Evolutionary conservation across 441 rosid genomes (phyloP).

Genomic region (Gossypium trilobum): DNA sequence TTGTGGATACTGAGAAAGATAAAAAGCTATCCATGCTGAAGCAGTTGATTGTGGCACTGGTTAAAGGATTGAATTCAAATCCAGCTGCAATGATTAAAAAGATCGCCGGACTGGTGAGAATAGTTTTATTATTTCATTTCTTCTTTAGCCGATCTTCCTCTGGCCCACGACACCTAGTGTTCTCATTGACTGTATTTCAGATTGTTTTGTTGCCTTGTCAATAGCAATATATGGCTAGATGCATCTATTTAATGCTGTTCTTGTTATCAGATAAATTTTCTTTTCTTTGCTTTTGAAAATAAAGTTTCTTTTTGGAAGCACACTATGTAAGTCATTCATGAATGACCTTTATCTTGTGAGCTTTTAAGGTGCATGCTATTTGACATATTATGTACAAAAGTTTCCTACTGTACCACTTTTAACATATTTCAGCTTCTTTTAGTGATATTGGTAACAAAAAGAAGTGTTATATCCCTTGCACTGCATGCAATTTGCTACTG

Average conservation of each 20-base stretch:
- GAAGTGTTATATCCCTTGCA: neutral
- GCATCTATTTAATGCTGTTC: neutral
- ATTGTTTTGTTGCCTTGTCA: neutral
- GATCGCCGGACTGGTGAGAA: conserved; percentile 86
- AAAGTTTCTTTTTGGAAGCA: neutral
- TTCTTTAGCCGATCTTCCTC: neutral
- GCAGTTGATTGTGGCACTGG: conserved; percentile 70
- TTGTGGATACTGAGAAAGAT: conserved; percentile 81
- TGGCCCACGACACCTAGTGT: neutral
- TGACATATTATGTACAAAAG: neutral
- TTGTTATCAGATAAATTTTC: neutral
- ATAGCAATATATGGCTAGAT: neutral
- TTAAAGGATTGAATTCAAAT: conserved; percentile 78
- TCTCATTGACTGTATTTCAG: conserved; percentile 6
- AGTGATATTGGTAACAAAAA: neutral
- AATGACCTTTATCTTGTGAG: neutral
- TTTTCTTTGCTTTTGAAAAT: neutral
- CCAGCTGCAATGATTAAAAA: conserved; percentile 85
- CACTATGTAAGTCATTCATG: neutral
- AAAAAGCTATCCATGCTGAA: conserved; percentile 83
- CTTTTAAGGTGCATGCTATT: neutral
- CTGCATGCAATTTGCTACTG: neutral
- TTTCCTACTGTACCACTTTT: neutral
- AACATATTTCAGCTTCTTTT: neutral
- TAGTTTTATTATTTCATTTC: conserved; percentile 15